Evolutionary conservation across 108 stramenopile genomes (phyloP), one percentile per base, ranked within the genome.

Genomic region (Cyclotella baltica): DNA sequence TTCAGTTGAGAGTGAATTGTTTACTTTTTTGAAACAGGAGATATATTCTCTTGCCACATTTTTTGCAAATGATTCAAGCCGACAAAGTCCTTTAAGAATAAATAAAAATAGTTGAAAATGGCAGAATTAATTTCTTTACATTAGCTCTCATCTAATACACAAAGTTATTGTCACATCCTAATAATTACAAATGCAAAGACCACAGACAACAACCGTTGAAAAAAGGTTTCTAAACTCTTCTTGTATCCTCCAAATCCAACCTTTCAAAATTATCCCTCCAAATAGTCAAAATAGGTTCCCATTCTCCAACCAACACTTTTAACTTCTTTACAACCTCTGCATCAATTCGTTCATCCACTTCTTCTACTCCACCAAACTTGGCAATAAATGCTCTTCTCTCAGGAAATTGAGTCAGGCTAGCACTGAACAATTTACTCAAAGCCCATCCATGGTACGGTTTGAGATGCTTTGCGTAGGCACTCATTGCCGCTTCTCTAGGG

Each of bases 371-470:
- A 29, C 81, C 86, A 33, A 87, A 68, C 34, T 70, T 75, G 23
- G 86, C 68, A 37, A 82, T 52, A 35, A 82, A 71, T 19, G 46
- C 74, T 11, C 56, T 33, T 28, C 74, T 48, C 28, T 66, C 51
- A 0, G 81, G 81, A 74, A 82, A 71, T 30, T 67, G 70, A 0
- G 74, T 70, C 22, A 81, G 55, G 0, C 75, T 76, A 4, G 72
- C 64, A 20, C 75, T 62, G 68, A 80, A 83, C 20, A 81, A 47
- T 61, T 81, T 72, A 31, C 73, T 72, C 28, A 87, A 62, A 43
- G 57, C 61, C 83, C 83, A 87, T 48, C 86, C 83, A 74, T 87
- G 86, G 43, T 56, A 83, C 6, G 83, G 83, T 25, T 61, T 48
- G n/a, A 87, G 37, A 34, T 79, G 78, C 46, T 67, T 70, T 2